phyloP scores from a whole-genome alignment of 495 filamentous ascomycete species.

The Chlorociboria aeruginascens region DNA sequence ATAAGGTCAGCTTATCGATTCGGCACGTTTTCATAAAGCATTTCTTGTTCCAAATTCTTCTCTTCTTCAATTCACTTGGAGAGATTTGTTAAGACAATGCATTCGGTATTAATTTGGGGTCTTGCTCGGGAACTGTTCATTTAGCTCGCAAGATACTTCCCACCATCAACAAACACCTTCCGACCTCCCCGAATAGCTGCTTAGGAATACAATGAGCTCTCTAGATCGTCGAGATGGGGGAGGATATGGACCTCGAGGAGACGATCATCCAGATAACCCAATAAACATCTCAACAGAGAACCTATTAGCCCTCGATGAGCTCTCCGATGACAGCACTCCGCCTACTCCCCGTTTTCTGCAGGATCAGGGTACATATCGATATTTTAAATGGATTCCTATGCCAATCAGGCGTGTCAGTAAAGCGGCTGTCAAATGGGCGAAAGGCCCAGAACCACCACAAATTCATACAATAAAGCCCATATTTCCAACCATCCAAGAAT shows the following conservation, averaged over 20 bases:
- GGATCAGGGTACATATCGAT: constrained; percentile 22
- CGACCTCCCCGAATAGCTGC: background rate
- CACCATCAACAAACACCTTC: background rate
- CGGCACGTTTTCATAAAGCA: no score
- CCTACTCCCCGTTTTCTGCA: constrained; percentile 30
- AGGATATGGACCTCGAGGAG: background rate
- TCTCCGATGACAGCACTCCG: constrained; percentile 17
- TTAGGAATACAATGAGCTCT: background rate
- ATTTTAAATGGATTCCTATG: constrained; percentile 36
- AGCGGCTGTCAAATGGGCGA: constrained; percentile 48
- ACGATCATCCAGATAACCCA: constrained; percentile 17
- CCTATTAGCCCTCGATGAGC: constrained; percentile 13
- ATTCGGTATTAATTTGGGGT: no score
- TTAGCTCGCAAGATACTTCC: no score
- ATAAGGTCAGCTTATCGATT: no score
- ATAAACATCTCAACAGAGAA: constrained; percentile 13
- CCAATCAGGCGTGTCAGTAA: constrained; percentile 28
- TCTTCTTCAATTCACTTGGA: no score
- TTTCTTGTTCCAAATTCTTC: no score
- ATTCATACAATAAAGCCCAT: constrained; percentile 55
- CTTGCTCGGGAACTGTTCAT: no score
- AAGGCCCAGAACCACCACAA: constrained; percentile 54
- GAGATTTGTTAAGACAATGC: no score
- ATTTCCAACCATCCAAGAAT: constrained; percentile 56
- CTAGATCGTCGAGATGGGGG: constrained; percentile 8